These are phyloP conservation scores for Zymoseptoria ardabiliae DNA, from an alignment of 2,329 filamentous ascomycete species.

Conservation along the genomic window DNA sequence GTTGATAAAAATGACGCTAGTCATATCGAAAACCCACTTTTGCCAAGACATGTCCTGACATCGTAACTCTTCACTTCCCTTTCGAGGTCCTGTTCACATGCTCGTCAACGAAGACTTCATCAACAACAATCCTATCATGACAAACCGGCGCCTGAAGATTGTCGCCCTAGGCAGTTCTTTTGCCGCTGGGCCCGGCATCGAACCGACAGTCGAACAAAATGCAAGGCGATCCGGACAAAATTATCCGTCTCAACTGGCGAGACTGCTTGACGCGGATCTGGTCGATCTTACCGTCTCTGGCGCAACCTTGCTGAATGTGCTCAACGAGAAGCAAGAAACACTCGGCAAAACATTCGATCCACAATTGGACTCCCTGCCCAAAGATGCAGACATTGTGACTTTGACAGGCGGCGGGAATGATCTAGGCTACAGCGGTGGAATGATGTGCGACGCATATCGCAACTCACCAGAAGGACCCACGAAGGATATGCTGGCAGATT, in stretches of 20 bases:
- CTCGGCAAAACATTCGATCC: background rate
- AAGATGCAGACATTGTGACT: background rate
- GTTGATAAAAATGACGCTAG: background rate
- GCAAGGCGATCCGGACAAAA: conserved; percentile 31
- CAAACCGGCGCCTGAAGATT: conserved; percentile 2
- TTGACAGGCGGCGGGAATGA: conserved; percentile 6
- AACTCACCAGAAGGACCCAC: background rate
- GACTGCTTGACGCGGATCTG: conserved; percentile 24
- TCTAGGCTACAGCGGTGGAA: conserved; percentile 2
- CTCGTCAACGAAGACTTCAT: background rate
- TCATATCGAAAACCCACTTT: background rate
- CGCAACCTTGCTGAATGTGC: conserved; percentile 34
- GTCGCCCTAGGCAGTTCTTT: conserved; percentile 18
- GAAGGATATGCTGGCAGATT: background rate
- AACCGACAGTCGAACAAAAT: conserved; percentile 26
- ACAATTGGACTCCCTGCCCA: background rate
- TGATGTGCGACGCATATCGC: conserved; percentile 1
- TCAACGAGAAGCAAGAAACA: conserved; percentile 28
- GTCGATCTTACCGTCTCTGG: conserved; percentile 29
- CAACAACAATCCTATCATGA: background rate
- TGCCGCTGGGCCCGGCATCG: conserved; percentile 29
- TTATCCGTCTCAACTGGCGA: conserved; percentile 31
- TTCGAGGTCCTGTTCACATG: background rate
- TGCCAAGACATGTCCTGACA: background rate
- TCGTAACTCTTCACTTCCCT: background rate